Evolutionary conservation across 345 rosid species (phyloP), one percentile per base, ranked within the genome.

Genomic region (Aurinia saxatilis): DNA sequence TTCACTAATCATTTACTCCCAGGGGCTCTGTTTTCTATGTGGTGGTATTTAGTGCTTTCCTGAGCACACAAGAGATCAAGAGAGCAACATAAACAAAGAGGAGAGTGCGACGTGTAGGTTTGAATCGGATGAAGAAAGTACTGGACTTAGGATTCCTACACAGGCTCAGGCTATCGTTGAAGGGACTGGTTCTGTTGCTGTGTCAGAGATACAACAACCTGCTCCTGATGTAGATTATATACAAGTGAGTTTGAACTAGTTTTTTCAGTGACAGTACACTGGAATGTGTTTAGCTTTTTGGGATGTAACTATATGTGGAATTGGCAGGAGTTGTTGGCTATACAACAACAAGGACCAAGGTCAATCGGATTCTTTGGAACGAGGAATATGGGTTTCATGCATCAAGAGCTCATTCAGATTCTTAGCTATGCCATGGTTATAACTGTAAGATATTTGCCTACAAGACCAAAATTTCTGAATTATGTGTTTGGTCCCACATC

Each of bases 371-470:
- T 93, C 75, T 93, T 93, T 65, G 99, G 99, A 29, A 90, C 97
- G 2, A 73, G 97, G 58, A 93, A 93, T 58, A 93, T 93, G 99
- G 99, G 97, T 49, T 93, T 93, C 81, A 82, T 93, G 97, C 99
- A 93, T 80, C 99, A 93, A 75, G 86, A 93, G 42, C 92, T 90
- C 60, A 93, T 93, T 41, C 97, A 93, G 82, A 93, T 93, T 50
- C 99, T 93, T 67, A 93, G 99, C 79, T 93, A 93, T 77, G 99
- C 99, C 45, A 75, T 93, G 83, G 99, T 93, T 78, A 90, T 93
- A 68, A 93, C 99, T 0, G 99, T 93, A 78, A 77, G 97, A 53
- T n/a, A n/a, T n/a, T n/a, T n/a, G n/a, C n/a, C n/a, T n/a, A n/a
- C n/a, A n/a, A n/a, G n/a, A n/a, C n/a, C n/a, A n/a, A n/a, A n/a